Base-by-base conservation (phyloP, 140 eudicot species). In the Anethum foeniculum region DNA sequence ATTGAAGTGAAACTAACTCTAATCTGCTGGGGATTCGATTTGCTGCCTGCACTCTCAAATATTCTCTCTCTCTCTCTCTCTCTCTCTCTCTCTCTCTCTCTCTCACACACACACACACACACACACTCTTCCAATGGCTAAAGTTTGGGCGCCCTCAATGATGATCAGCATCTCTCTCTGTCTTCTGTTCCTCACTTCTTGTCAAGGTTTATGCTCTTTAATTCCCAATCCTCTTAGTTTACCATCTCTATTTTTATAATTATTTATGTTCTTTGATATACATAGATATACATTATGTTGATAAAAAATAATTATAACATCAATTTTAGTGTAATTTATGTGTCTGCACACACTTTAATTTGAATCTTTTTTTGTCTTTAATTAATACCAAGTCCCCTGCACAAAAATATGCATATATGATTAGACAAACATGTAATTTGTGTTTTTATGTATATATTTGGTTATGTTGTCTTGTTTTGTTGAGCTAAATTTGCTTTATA, bases 131-230 rank as follows among this genome's bases (percentile, higher is more conserved):
- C 71, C 87, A 85, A 88, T 90, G 95, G 93, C 93, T 83, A 21
- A 74, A 77, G 54, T 85, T 87, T 78, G 81, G 75, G 82, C 74
- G 19, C 48, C 84, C 46, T 51, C 84, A 44, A 74, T 74, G 56
- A 74, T 74, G 36, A 71, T 48, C 80, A 87, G 80, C 48, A 43
- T 76, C 46, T 80, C 81, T 73, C 82, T 87, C 83, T 76, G 69
- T 25, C 36, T 78, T 43, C 64, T 80, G 72, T 83, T 90, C 73
- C 78, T 83, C 89, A 75, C 83, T 78, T 72, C 80, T 71, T 68
- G 79, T 83, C 96, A 87, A 92, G 97, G 97, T 92, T 84, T 47
- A 16, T 23, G 48, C 72, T 83, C 77, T 49, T 51, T n/a, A n/a
- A n/a, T n/a, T 54, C 82, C 49, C 81, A 75, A 44, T 85, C 74